Percentiles rank a stretch among this genome's conserved stretches.
These are phyloP conservation scores for Diphasiastrum complanatum DNA, from an alignment of 83 land plant species.

Conservation along the genomic window DNA sequence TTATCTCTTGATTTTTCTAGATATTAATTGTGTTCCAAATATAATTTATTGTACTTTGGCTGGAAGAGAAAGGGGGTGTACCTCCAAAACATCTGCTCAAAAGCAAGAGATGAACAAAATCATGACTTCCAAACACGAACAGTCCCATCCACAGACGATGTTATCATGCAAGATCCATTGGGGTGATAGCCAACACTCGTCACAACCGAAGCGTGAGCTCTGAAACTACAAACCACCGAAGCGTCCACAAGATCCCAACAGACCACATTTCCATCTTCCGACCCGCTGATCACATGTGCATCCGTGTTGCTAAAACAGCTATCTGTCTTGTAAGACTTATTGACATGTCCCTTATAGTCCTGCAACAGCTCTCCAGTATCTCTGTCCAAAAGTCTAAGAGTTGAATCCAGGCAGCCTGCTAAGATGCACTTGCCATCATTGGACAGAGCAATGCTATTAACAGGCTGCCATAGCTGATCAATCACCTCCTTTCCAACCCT, in stretches of 20 bases:
- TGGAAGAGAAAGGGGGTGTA: no score
- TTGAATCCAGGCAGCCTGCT: constrained; percentile 89
- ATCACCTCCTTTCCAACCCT: constrained; percentile 78
- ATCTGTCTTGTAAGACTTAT: constrained; percentile 96
- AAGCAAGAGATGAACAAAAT: no score
- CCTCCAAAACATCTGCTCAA: no score
- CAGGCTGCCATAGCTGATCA: constrained; percentile 78
- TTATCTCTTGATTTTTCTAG: no score
- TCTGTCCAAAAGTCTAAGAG: constrained; percentile 82
- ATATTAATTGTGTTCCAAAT: no score
- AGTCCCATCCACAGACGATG: constrained; percentile 90
- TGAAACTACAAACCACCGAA: constrained; percentile 58
- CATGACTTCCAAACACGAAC: constrained; percentile 74
- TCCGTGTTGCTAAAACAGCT: constrained; percentile 94
- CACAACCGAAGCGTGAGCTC: constrained; percentile 93
- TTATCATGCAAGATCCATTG: constrained; percentile 68
- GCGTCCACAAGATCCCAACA: constrained; percentile 96
- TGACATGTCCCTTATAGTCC: constrained; percentile 89
- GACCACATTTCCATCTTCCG: constrained; percentile 78
- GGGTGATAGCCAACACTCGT: constrained; percentile 92
- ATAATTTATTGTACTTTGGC: no score
- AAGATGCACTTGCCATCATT: constrained; percentile 84
- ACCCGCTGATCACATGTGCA: constrained; percentile 85
- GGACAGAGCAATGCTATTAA: constrained; percentile 83
- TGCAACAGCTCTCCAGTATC: constrained; percentile 81